Conservation (phyloP, 257 asterid genomes). For the Fraxinus cuspidata region DNA sequence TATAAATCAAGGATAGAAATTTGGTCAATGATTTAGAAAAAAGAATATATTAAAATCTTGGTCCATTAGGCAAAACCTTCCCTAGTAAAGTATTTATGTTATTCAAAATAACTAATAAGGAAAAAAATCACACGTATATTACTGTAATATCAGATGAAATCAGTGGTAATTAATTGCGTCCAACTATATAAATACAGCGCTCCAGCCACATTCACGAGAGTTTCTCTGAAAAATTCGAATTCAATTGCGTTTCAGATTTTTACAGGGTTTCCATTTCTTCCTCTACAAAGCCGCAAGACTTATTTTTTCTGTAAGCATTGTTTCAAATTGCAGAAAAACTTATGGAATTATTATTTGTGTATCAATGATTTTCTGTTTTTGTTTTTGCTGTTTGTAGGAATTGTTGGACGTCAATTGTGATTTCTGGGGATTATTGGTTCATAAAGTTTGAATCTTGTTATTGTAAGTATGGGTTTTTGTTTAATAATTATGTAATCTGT, state of each 20-base stretch:
- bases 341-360: not conserved
- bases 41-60: too few relatives aligned
- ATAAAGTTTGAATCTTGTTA: not conserved
- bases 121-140: too few relatives aligned
- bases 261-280: not conserved
- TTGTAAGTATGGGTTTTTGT: not conserved
- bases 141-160: too few relatives aligned
- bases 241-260: not conserved
- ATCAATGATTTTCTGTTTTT: not conserved
- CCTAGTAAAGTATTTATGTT: too few relatives aligned
- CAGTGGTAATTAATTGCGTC: not conserved
- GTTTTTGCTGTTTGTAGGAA: not conserved
- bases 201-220: not conserved
- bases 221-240: not conserved
- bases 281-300: not conserved
- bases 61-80: too few relatives aligned
- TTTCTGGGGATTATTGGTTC: not conserved
- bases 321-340: not conserved
- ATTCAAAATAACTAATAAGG: too few relatives aligned
- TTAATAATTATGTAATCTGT: not conserved
- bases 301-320: not conserved
- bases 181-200: not conserved
- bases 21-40: too few relatives aligned
- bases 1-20: too few relatives aligned
- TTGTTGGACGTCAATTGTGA: not conserved